Conservation (phyloP, 148 eudicot species). For the Arbutus unedo region DNA sequence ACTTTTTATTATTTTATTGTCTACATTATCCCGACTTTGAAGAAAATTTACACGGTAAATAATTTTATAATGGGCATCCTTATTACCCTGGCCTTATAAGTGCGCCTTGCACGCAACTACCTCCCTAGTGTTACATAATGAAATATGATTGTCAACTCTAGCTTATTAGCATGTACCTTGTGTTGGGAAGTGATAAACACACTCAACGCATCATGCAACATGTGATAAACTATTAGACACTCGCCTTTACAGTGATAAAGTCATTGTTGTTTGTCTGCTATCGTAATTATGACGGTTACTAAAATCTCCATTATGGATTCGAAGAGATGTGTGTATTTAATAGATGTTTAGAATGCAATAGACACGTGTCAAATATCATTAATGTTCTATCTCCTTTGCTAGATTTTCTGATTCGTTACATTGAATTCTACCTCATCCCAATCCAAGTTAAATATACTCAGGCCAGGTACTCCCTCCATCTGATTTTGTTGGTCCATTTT, state of each 20-base stretch:
- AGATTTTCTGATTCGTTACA: background rate
- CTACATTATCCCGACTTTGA: no score
- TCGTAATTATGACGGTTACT: conserved; percentile 9
- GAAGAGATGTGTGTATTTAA: background rate
- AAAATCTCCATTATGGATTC: background rate
- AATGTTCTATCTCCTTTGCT: no score
- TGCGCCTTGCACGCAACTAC: no score
- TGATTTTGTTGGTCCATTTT: background rate
- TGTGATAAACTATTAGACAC: background rate
- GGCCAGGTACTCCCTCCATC: background rate
- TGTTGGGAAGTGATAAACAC: background rate
- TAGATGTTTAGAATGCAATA: no score
- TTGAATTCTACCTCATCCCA: background rate
- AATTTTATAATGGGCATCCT: no score
- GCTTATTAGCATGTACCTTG: background rate
- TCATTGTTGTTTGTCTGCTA: background rate
- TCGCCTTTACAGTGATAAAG: background rate
- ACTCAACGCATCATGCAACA: background rate
- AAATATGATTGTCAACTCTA: background rate
- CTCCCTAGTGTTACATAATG: background rate
- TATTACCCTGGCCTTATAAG: no score
- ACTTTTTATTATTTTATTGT: no score
- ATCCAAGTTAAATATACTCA: background rate
- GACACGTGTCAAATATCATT: no score
- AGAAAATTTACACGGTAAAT: no score